Base-by-base conservation (phyloP, 371 early-diverging fungal genomes). In the Rhizopus delemar region DNA sequence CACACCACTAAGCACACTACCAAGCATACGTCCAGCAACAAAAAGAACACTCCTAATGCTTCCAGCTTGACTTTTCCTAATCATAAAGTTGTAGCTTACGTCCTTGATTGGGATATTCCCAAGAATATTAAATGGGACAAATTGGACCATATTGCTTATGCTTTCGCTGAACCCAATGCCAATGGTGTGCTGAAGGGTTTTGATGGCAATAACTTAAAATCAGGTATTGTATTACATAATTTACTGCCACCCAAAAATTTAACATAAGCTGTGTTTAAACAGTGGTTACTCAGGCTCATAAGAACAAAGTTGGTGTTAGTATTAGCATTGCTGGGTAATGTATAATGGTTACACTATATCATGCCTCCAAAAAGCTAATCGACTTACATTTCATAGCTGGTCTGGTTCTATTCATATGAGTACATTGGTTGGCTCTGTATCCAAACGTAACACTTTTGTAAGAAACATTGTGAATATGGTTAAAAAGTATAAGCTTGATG, bases 401-500 rank as follows among this genome's bases (percentile, higher is more conserved):
- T 70, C 66, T 16, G 79, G 79, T 3, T 75, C 76, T 7, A 53
- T 53, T 13, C 65, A 75, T 43, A 74, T 78, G 32, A 74, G 74
- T 53, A 12, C 38, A 3, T 60, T 78, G 31, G 51, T 74, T n/a
- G 13, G 22, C 2, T 53, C 73, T 8, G 28, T 38, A 0, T 22
- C 41, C 6, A 62, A 61, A 8, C 58, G 70, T 6, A 22, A 62
- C 5, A 63, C 13, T 0, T 68, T 78, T 45, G 70, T 54, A 4
- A 63, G 66, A 3, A 74, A 58, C 32, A 53, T 78, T 16, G 54
- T 68, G 5, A n/a, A 59, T n/a, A 31, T 64, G 29, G 75, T 83
- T 13, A 62, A 72, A 3, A 55, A 81, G 12, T 81, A 73, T 43
- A 46, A 72, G n/a, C 66, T 88, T 15, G 84, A 86, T 63, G 88